These are phyloP conservation scores for Pythium pyrilobum DNA, from an alignment of 352 stramenopile genomes.

Conservation along the genomic window DNA sequence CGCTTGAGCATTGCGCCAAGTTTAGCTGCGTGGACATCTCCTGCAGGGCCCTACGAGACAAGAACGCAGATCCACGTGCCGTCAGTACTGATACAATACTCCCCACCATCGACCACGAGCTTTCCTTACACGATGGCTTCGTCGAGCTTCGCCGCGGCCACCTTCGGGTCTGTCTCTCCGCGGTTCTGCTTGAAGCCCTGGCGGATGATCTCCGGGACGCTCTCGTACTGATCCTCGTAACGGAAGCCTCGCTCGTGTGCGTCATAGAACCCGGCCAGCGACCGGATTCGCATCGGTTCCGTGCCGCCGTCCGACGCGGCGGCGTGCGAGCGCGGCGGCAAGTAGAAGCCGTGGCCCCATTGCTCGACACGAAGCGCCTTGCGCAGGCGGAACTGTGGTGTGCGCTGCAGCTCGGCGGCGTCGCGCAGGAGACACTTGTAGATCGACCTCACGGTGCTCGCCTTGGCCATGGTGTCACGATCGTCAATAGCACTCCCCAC, in stretches of 20 bases:
- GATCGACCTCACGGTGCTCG: constrained; percentile 40
- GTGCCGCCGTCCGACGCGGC: not conserved
- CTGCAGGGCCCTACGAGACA: constrained; percentile 40
- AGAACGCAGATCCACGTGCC: too few species aligned
- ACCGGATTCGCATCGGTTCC: constrained; percentile 24
- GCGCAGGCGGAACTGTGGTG: constrained; percentile 57
- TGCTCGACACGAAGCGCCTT: constrained; percentile 48
- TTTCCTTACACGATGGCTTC: constrained; percentile 65
- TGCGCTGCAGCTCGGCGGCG: constrained; percentile 41
- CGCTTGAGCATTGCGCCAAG: constrained; percentile 66
- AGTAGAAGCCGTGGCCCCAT: constrained; percentile 53
- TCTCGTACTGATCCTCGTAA: constrained; percentile 21
- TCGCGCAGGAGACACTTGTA: constrained; percentile 71
- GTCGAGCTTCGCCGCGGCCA: constrained; percentile 50
- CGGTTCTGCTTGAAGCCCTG: constrained; percentile 39
- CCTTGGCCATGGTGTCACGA: constrained; percentile 25
- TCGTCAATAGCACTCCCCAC: not conserved
- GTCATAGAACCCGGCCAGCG: constrained; percentile 39
- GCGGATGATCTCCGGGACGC: constrained; percentile 35
- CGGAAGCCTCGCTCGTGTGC: constrained; percentile 36
- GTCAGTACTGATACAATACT: too few species aligned
- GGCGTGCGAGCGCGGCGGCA: constrained; percentile 15
- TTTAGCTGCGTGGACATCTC: constrained; percentile 63
- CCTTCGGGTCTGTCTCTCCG: constrained; percentile 30
- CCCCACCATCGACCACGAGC: not conserved